These are phyloP conservation scores for Teunomyces tritomae DNA, from an alignment of 805 yeast species.

Conservation along the genomic window DNA sequence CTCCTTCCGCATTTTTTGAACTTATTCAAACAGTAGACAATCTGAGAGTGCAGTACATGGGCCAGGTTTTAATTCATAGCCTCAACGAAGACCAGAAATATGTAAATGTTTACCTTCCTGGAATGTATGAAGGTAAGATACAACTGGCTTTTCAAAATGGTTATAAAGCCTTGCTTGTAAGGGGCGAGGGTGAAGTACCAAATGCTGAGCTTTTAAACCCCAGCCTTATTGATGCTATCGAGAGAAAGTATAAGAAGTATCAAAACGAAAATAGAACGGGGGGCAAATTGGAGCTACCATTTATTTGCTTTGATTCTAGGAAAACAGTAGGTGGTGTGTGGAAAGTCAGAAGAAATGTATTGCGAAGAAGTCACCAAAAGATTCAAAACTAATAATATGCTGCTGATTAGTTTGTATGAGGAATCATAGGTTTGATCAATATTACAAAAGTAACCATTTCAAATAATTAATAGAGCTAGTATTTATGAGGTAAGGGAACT, in stretches of 20 bases:
- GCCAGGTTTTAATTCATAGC: constrained; percentile 68
- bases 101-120: constrained; percentile 60
- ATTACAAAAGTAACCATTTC: neutral
- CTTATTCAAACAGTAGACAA: neutral
- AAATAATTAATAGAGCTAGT: too few relatives aligned
- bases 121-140: constrained; percentile 14
- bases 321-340: constrained; percentile 53
- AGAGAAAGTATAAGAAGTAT: constrained; percentile 9
- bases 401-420: neutral
- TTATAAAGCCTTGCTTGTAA: constrained; percentile 43
- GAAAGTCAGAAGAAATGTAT: constrained; percentile 56
- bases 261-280: constrained; percentile 4
- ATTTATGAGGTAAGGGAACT: too few relatives aligned
- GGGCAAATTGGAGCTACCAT: constrained; percentile 12
- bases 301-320: constrained; percentile 25
- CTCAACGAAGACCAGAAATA: constrained; percentile 38
- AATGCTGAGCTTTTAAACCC: constrained; percentile 47
- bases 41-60: constrained; percentile 30
- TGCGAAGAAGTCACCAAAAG: constrained; percentile 27
- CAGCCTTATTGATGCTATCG: constrained; percentile 18
- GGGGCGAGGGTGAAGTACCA: constrained; percentile 70
- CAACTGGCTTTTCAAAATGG: constrained; percentile 9
- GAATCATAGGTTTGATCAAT: neutral
- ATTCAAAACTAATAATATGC: neutral
- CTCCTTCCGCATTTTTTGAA: constrained; percentile 13